Conservation (phyloP, 768 basidiomycete species). For the Podaxis sp. region DNA sequence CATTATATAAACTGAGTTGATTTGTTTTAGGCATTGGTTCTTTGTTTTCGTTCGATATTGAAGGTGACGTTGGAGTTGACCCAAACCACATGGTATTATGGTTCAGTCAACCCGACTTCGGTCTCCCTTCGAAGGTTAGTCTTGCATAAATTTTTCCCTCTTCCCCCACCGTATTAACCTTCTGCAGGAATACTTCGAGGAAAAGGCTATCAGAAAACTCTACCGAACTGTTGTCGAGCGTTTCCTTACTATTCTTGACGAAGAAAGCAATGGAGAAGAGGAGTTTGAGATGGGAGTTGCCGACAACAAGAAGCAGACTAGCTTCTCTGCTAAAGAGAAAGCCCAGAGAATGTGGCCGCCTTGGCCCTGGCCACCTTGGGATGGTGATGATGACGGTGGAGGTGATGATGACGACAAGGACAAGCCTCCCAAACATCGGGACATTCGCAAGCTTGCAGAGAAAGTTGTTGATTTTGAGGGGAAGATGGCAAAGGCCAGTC, state of each 20-base stretch:
- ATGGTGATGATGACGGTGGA: constrained; percentile 54
- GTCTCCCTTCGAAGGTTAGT: constrained; percentile 82
- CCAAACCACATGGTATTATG: constrained; percentile 84
- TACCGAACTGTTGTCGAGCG: constrained; percentile 71
- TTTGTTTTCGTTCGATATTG: constrained; percentile 79
- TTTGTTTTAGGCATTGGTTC: constrained; percentile 62
- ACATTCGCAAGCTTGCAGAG: constrained; percentile 64
- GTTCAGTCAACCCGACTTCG: constrained; percentile 80
- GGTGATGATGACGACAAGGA: constrained; percentile 41
- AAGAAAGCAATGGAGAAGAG: constrained; percentile 51
- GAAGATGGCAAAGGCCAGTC: constrained; percentile 71
- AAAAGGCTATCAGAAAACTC: constrained; percentile 62
- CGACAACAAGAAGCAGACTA: constrained; percentile 15
- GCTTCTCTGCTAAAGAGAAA: constrained; percentile 14
- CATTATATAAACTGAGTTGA: background rate
- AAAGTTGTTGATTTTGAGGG: constrained; percentile 78
- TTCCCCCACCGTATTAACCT: background rate
- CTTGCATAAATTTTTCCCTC: constrained; percentile 8
- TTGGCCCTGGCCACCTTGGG: constrained; percentile 89
- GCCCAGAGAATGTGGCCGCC: constrained; percentile 64
- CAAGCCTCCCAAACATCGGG: constrained; percentile 47
- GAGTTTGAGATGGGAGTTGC: constrained; percentile 30
- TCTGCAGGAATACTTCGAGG: constrained; percentile 84
- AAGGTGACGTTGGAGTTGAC: constrained; percentile 85
- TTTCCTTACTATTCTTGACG: constrained; percentile 60